Evolutionary conservation across 2,329 filamentous ascomycete genomes (phyloP), one percentile per base, ranked within the genome.

Genomic region (Apiospora arundinis): DNA sequence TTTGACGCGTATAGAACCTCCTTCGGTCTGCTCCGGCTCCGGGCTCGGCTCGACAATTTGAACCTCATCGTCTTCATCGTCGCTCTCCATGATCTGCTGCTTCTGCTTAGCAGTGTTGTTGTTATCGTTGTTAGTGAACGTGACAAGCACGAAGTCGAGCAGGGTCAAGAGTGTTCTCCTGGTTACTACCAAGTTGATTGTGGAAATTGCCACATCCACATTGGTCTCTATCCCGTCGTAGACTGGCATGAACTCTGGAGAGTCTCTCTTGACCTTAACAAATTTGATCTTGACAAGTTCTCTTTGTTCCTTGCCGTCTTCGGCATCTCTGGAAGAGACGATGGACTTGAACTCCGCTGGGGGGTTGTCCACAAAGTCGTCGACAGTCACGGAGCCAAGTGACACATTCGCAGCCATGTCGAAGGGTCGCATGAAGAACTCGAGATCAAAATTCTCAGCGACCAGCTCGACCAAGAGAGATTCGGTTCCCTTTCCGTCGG

Each of bases 151-250:
- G 77, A 99, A 99, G 80, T 99, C 96, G 60, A 99, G 84, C 0
- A 99, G 84, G 0, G 95, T 99, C 69, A 99, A 86, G 3, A 99
- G 85, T 0, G 97, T 99, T 82, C 93, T 95, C 74, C 97, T 88
- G 0, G 97, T 99, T 11, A 99, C 95, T 45, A 99, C 91, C 28
- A 99, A 82, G 79, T 98, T 98, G 83, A 99, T 97, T 0, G 96
- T 99, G 0, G 96, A 98, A 16, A 99, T 91, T 0, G 92, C 91
- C 1, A 96, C 92, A 73, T 97, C 94, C 63, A 99, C 88, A 76
- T 99, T 98, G 40, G 93, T 98, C 74, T 97, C 95, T 70, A 98
- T 92, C 1, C 95, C 95, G 78, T 98, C 95, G 76, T 97, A 98
- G 2, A 94, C 92, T 0, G 92, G 90, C 86, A 95, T 92, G 77